These are phyloP conservation scores for Candida loeiensis DNA, from an alignment of 805 yeast species.

Conservation along the genomic window DNA sequence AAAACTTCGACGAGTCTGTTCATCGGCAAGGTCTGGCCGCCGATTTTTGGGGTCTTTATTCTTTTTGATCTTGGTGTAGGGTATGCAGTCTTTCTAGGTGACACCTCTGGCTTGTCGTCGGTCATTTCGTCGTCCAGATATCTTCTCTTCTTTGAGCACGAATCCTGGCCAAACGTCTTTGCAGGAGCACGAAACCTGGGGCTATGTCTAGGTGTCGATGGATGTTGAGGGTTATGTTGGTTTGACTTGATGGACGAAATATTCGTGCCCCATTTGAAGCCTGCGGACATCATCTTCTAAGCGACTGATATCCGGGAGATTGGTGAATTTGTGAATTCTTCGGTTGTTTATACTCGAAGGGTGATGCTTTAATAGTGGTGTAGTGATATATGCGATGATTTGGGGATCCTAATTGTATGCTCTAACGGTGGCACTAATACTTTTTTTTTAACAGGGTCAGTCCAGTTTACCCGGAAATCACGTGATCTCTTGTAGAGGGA, in stretches of 20 bases:
- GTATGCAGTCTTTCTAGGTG: conserved; percentile 8
- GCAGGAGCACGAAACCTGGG: conserved; percentile 7
- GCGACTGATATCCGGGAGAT: too few relatives aligned
- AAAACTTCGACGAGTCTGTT: conserved; percentile 65
- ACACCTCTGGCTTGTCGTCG: conserved; percentile 3
- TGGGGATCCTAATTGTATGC: too few relatives aligned
- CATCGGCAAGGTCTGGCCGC: conserved; percentile 61
- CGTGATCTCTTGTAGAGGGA: neutral
- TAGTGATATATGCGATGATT: neutral
- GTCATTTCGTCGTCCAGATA: conserved; percentile 13
- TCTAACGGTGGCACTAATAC: neutral
- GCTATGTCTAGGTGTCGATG: conserved; percentile 11
- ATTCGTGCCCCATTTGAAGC: conserved; percentile 28
- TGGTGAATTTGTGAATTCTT: too few relatives aligned
- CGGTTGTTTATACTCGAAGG: too few relatives aligned
- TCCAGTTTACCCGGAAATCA: neutral
- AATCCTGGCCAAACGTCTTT: neutral
- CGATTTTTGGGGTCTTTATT: conserved; percentile 41
- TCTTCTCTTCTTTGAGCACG: conserved; percentile 14
- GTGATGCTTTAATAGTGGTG: neutral
- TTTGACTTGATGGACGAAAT: conserved; percentile 1
- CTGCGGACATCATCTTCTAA: conserved; percentile 15
- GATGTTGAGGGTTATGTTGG: conserved; percentile 4
- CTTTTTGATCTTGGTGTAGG: conserved; percentile 19
- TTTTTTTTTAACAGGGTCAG: neutral